Conservation (phyloP, 2,329 filamentous ascomycete genomes). For the Paraphoma sp. region DNA sequence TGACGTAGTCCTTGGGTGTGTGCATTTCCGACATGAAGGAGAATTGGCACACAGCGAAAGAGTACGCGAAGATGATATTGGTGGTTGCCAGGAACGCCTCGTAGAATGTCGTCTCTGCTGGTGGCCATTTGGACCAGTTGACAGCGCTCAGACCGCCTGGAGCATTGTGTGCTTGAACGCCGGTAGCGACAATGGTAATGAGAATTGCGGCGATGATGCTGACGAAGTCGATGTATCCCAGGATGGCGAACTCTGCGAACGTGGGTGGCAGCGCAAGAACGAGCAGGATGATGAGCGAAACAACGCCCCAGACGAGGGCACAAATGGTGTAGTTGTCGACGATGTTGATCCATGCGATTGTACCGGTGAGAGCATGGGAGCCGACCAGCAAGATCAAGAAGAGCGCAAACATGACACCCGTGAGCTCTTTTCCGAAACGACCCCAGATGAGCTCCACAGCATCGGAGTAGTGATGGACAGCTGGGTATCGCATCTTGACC, state of each 20-base stretch:
- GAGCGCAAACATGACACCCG: slow-evolving; percentile 62
- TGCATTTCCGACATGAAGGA: slow-evolving; percentile 72
- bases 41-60: slow-evolving; percentile 73
- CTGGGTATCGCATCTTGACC: slow-evolving; percentile 64
- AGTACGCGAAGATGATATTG: slow-evolving; percentile 39
- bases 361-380: slow-evolving; percentile 74
- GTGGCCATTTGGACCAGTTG: slow-evolving; percentile 43
- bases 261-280: slow-evolving; percentile 68
- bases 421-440: slow-evolving; percentile 54
- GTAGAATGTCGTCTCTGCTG: slow-evolving; percentile 64
- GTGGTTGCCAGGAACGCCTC: slow-evolving; percentile 60
- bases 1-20: slow-evolving; percentile 67
- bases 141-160: slow-evolving; percentile 35
- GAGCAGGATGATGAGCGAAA: slow-evolving; percentile 67
- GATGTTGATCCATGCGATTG: slow-evolving; percentile 70
- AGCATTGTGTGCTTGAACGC: slow-evolving; percentile 46
- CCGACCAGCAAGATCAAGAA: slow-evolving; percentile 66
- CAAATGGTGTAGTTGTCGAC: slow-evolving; percentile 65
- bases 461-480: slow-evolving; percentile 72
- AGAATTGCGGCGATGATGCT: slow-evolving; percentile 71
- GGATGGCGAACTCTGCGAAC: slow-evolving; percentile 67
- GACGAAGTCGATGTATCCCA: slow-evolving; percentile 63
- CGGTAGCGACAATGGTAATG: slow-evolving; percentile 73
- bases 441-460: slow-evolving; percentile 71
- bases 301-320: slow-evolving; percentile 69